Percentiles rank a stretch among this genome's conserved stretches.
Conservation (phyloP, 148 eudicot species). For the Tetragonia tetragonoides region DNA sequence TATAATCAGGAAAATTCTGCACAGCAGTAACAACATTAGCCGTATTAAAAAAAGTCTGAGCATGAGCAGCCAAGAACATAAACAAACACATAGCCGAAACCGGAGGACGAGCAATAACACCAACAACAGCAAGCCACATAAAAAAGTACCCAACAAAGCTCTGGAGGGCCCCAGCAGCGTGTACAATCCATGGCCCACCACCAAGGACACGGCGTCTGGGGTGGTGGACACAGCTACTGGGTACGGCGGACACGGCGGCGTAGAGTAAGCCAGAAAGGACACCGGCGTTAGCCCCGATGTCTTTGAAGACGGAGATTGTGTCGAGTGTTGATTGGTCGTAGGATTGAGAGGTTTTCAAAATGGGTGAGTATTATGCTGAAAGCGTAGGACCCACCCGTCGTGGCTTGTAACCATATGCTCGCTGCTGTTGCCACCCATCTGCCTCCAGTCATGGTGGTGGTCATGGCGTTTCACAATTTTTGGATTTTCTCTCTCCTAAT, state of each 20-base stretch:
- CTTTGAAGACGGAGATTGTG: constrained; percentile 88
- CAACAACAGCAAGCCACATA: constrained; percentile 75
- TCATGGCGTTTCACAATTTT: neutral
- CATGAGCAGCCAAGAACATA: constrained; percentile 76
- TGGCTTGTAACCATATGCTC: constrained; percentile 86
- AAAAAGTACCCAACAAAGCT: constrained; percentile 76
- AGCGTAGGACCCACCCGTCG: constrained; percentile 74
- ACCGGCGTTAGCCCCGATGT: constrained; percentile 92
- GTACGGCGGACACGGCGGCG: constrained; percentile 35
- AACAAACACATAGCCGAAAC: constrained; percentile 60
- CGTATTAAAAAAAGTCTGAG: constrained; percentile 91
- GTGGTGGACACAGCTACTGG: neutral
- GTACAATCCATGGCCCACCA: constrained; percentile 64
- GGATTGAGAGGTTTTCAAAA: constrained; percentile 59
- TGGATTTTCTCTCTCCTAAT: too few relatives aligned
- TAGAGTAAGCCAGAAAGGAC: constrained; percentile 78
- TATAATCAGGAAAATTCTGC: constrained; percentile 57
- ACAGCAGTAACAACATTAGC: constrained; percentile 86
- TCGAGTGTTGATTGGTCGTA: constrained; percentile 83
- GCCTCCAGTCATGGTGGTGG: constrained; percentile 6
- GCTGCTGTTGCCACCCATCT: constrained; percentile 70
- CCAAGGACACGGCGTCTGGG: neutral
- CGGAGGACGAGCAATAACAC: constrained; percentile 45
- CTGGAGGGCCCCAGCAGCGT: constrained; percentile 55
- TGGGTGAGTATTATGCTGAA: constrained; percentile 76